phyloP scores from a whole-genome alignment of 2,329 filamentous ascomycete genomes.

The Ceratocystis destructans region DNA sequence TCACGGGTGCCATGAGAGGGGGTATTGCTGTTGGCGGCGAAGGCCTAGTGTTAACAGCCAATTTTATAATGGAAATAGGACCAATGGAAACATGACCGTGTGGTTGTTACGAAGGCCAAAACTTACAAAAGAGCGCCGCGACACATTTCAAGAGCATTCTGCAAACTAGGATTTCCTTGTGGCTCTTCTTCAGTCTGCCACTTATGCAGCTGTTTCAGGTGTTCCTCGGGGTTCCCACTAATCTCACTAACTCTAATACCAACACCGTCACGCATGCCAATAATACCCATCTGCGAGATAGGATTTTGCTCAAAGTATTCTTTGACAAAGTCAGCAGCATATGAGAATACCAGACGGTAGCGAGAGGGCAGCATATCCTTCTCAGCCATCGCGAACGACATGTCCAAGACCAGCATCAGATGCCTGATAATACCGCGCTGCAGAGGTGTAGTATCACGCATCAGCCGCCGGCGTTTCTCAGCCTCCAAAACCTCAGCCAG shows the following conservation, averaged over 20 bases:
- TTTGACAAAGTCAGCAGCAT: constrained; percentile 73
- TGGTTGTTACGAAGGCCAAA: background rate
- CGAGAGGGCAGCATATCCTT: constrained; percentile 87
- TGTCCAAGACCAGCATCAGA: constrained; percentile 76
- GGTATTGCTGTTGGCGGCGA: constrained; percentile 48
- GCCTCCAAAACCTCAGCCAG: constrained; percentile 67
- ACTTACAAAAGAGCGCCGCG: constrained; percentile 72
- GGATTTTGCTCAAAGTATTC: constrained; percentile 99
- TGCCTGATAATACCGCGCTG: constrained; percentile 98
- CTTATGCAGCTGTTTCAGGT: constrained; percentile 60
- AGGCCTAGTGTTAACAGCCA: background rate
- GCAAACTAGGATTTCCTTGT: constrained; percentile 64
- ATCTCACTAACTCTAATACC: constrained; percentile 77
- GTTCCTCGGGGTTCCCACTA: constrained; percentile 79
- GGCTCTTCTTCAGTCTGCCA: constrained; percentile 50
- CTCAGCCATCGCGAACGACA: constrained; percentile 86
- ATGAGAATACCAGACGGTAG: constrained; percentile 68
- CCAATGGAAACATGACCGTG: background rate
- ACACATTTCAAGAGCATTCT: constrained; percentile 94
- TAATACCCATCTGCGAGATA: constrained; percentile 83
- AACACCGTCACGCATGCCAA: constrained; percentile 87
- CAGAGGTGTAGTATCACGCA: constrained; percentile 77
- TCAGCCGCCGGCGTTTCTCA: constrained; percentile 63
- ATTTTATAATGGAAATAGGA: constrained; percentile 6
- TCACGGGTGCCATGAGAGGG: constrained; percentile 89